Conservation (phyloP, 306 rosid species). For the Bauhinia variegata region DNA sequence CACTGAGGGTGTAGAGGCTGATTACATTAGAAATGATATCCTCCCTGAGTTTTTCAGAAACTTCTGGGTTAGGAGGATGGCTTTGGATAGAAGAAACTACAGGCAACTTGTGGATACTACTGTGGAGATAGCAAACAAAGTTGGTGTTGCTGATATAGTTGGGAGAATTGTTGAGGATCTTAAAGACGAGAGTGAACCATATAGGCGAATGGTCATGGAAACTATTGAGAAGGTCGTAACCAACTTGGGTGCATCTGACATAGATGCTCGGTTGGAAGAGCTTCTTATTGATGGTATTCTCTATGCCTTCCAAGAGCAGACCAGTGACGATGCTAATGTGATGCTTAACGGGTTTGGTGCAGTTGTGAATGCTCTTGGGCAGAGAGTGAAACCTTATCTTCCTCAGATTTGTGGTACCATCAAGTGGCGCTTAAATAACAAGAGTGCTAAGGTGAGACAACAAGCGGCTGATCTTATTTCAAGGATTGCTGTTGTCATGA, state of each 20-base stretch:
- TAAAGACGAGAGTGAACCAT: constrained; percentile 97
- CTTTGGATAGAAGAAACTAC: constrained; percentile 90
- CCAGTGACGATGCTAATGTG: constrained; percentile 97
- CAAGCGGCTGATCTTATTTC: no score
- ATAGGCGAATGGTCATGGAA: constrained; percentile 98
- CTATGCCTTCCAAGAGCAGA: constrained; percentile 98
- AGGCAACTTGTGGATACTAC: constrained; percentile 94
- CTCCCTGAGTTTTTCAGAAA: constrained; percentile 89
- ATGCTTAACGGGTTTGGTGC: constrained; percentile 98
- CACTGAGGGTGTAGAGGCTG: constrained; percentile 95
- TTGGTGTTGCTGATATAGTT: constrained; percentile 92
- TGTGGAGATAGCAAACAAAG: constrained; percentile 96
- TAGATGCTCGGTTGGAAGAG: constrained; percentile 92
- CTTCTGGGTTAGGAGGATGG: constrained; percentile 99
- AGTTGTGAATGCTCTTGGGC: constrained; percentile 91
- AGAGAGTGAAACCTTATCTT: constrained; percentile 87
- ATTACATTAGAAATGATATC: constrained; percentile 71
- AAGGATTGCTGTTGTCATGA: no score
- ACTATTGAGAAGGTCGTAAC: constrained; percentile 96
- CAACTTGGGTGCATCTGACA: constrained; percentile 87
- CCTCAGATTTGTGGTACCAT: constrained; percentile 99
- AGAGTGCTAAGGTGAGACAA: no score
- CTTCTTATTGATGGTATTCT: constrained; percentile 93
- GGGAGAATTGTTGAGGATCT: constrained; percentile 95
- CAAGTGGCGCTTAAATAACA: constrained; percentile 90